phyloP scores from a whole-genome alignment of 805 yeast genomes.

The Candida golubevii region DNA sequence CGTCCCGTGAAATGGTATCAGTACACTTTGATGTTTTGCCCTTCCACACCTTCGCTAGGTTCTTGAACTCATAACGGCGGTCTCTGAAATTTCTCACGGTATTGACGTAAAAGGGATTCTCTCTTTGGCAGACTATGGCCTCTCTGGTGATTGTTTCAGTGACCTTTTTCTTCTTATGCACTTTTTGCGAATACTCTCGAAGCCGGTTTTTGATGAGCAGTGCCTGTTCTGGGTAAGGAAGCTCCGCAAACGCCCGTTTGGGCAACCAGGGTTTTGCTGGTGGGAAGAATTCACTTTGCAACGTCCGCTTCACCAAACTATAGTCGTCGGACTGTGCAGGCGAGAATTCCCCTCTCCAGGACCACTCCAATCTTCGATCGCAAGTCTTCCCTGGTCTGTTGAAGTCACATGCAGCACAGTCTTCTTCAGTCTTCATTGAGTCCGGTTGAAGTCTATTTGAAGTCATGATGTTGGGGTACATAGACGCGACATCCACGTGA shows the following conservation, averaged over 20 bases:
- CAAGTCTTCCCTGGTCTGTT: conserved; percentile 92
- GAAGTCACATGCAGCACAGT: conserved; percentile 96
- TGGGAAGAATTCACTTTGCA: conserved; percentile 75
- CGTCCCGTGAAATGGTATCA: conserved; percentile 68
- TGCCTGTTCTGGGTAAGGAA: conserved; percentile 76
- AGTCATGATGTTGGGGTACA: conserved; percentile 99
- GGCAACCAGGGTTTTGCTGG: conserved; percentile 54
- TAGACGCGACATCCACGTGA: conserved; percentile 98
- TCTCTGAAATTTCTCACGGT: conserved; percentile 94
- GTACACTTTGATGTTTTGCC: conserved; percentile 59
- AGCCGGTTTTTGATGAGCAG: conserved; percentile 68
- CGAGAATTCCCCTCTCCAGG: conserved; percentile 96
- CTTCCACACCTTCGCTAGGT: conserved; percentile 91
- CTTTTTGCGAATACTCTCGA: conserved; percentile 79
- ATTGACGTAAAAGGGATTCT: conserved; percentile 92
- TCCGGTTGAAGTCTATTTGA: conserved; percentile 97
- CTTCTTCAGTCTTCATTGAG: conserved; percentile 91
- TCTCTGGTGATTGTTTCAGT: conserved; percentile 85
- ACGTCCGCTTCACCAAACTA: conserved; percentile 78
- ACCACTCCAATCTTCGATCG: conserved; percentile 89
- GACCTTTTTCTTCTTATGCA: conserved; percentile 73
- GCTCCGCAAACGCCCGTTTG: conserved; percentile 65
- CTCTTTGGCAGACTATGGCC: conserved; percentile 94
- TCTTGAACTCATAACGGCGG: conserved; percentile 92
- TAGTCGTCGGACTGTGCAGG: conserved; percentile 93